Base-by-base conservation (phyloP, 352 stramenopile genomes). In the Phytophthora sansomeana region DNA sequence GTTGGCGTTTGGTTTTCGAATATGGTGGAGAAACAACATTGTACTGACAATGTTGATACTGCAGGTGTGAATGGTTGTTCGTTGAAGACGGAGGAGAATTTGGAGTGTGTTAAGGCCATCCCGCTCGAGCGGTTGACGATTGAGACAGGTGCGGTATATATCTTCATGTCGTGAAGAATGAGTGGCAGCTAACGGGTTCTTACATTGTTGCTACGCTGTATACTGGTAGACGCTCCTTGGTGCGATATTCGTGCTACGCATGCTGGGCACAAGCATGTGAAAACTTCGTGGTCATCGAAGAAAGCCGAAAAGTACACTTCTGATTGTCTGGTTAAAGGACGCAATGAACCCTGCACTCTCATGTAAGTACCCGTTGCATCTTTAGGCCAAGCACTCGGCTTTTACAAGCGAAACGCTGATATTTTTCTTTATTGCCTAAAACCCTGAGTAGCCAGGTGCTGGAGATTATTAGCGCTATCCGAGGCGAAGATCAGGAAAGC, bases 191-290 rank as follows among this genome's bases (percentile, higher is more conserved):
- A 11, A n/a, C n/a, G n/a, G n/a, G n/a, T n/a, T 5, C 33, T n/a
- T 39, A n/a, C 33, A 29, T 4, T 46, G 39, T 28, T 17, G 39
- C 14, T 7, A 26, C 17, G 6, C 5, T 46, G n/a, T 46, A 17
- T 28, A 10, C 17, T 85, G 90, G 97, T 43, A 93, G 97, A 99
- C 75, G 95, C 93, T 51, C 97, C 97, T 21, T 99, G 96, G 93
- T 99, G 97, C 72, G 96, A 98, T 67, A 98, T 99, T 50, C 91
- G 95, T 35, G 74, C 85, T 9, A 98, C 95, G 2, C 97, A 99
- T 75, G 96, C 96, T 38, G 89, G 96, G 3, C 92, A 90, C 51
- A 7, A 66, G 10, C 90, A 96, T 54, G 81, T 99, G 14, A 74
- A 92, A 63, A 99, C 95, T 5, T 82, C 69, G 6, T 98, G 96